Conservation (phyloP, 306 rosid species). For the Argentina anserina region DNA sequence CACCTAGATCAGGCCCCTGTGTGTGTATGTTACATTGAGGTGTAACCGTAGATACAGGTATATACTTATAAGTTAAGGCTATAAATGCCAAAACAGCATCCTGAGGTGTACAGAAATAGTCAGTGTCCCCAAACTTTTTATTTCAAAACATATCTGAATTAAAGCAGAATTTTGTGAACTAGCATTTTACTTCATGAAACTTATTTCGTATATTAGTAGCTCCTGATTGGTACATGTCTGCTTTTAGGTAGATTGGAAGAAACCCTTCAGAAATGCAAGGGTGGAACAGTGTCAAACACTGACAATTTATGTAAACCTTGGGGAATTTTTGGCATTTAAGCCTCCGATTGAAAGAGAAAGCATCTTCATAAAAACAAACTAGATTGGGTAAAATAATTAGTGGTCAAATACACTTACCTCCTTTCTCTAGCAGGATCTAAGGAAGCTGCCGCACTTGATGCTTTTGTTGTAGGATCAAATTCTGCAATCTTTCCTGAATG, state of each 20-base stretch:
- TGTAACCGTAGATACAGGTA: not conserved
- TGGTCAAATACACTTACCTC: constrained; percentile 45
- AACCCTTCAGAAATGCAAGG: not conserved
- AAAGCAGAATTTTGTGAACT: not conserved
- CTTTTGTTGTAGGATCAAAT: constrained; percentile 30
- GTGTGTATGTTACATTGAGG: not conserved
- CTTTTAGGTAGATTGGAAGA: not conserved
- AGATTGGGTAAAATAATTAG: not conserved
- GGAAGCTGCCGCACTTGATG: constrained; percentile 25
- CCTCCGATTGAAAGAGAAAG: not conserved
- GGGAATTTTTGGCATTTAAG: not conserved
- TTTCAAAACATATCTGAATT: not conserved
- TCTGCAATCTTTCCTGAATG: constrained; percentile 10
- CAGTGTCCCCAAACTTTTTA: not conserved
- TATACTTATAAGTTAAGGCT: not conserved
- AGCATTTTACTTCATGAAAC: not conserved
- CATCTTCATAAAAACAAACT: not conserved
- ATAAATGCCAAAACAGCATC: not conserved
- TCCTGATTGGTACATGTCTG: not conserved
- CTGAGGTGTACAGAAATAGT: not conserved
- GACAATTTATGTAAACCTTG: not conserved
- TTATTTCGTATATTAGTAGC: not conserved
- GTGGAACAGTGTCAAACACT: not conserved
- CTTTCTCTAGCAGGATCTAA: constrained; percentile 65
- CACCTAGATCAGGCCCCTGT: not conserved